Evolutionary conservation across 306 rosid genomes (phyloP), one percentile per base, ranked within the genome.

Genomic region (Trifolium repens): DNA sequence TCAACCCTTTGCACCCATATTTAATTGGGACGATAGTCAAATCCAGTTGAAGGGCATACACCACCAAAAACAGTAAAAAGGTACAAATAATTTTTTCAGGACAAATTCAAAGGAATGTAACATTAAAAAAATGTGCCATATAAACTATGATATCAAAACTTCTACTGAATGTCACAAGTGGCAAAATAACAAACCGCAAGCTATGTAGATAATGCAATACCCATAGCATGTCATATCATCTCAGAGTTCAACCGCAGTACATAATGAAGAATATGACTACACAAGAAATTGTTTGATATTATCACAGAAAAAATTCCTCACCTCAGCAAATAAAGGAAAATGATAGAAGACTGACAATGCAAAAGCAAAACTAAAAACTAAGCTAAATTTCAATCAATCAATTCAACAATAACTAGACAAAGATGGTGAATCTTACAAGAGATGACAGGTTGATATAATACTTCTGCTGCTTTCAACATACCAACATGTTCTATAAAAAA

Each of bases 301-400:
- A 78, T 67, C 77, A 66, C 14, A 9, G 57, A 49, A 34, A 65
- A 76, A 62, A 66, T 14, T 63, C 73, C 81, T 75, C 78, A 76
- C 75, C 80, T 81, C 70, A 50, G 69, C 67, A 79, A 57, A 72
- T 50, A 81, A 58, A 62, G 64, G 63, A 47, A 24, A 62, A 53
- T 40, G 74, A 77, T 53, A 69, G 77, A 57, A 59, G 76, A 79
- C 83, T 42, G 83, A 73, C 69, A 84, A 73, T 77, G 83, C 70
- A 78, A 67, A 63, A 83, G 67, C 69, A 74, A 74, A 73, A 69
- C 60, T 80, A 62, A 70, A 46, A 73, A 8, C 13, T 69, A 27
- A 77, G 68, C 71, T 70, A 78, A 67, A 63, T 47, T 74, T 58
- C 43, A 68, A 32, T 72, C 59, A 15, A 80, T 76, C 53, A 77